These are phyloP conservation scores for Yamadazyma dendronema DNA, from an alignment of 1,139 yeast species.

Conservation along the genomic window DNA sequence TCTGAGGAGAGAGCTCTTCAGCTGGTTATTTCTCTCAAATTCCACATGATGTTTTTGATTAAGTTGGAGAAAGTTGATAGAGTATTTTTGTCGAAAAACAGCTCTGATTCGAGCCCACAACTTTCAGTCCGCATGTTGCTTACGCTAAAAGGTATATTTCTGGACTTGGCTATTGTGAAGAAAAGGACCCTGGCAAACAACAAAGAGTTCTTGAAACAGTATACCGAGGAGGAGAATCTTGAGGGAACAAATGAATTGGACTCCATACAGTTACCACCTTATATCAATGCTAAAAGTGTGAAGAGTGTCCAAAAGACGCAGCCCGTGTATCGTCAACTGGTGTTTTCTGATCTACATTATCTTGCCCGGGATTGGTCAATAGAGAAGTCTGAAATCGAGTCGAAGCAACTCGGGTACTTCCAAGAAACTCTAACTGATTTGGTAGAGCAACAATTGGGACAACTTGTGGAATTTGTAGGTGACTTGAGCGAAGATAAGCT, in stretches of 20 bases:
- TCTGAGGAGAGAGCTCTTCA: slow-evolving; percentile 34
- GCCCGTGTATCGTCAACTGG: slow-evolving; percentile 10
- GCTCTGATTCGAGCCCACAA: slow-evolving; percentile 6
- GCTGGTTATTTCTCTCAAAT: slow-evolving; percentile 27
- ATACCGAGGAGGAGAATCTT: slow-evolving; percentile 11
- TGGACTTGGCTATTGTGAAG: slow-evolving; percentile 3
- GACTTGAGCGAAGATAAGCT: slow-evolving; percentile 5
- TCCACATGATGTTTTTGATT: slow-evolving; percentile 26
- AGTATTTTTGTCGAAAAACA: slow-evolving; percentile 2
- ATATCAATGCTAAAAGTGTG: slow-evolving; percentile 34
- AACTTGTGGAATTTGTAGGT: slow-evolving; percentile 16
- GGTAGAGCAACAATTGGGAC: slow-evolving; percentile 18
- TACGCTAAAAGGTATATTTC: slow-evolving; percentile 6
- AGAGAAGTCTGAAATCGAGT: neutral
- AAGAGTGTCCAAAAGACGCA: slow-evolving; percentile 6
- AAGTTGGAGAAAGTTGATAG: neutral
- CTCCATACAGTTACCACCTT: slow-evolving; percentile 38
- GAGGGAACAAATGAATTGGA: slow-evolving; percentile 29
- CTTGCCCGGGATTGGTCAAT: slow-evolving; percentile 18
- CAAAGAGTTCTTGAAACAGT: slow-evolving; percentile 8
- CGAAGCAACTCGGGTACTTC: slow-evolving; percentile 11
- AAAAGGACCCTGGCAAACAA: slow-evolving; percentile 1
- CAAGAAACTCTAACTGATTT: slow-evolving; percentile 12
- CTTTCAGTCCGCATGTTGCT: neutral
- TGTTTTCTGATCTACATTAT: slow-evolving; percentile 19